These are phyloP conservation scores for Aulographum hederae DNA, from an alignment of 2,329 filamentous ascomycete genomes.

Conservation along the genomic window DNA sequence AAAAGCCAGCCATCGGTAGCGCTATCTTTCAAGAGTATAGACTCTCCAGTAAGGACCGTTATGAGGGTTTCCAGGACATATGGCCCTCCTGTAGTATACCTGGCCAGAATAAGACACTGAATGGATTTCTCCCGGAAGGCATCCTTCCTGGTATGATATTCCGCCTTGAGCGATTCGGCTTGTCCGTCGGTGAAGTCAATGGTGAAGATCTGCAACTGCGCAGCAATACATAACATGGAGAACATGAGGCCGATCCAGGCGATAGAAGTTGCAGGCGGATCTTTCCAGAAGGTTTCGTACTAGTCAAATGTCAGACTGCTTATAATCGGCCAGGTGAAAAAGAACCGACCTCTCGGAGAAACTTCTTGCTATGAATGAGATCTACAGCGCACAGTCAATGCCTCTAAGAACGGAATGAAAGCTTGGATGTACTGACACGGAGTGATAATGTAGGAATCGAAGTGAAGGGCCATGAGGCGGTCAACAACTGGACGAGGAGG, in stretches of 20 bases:
- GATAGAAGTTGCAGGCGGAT: slow-evolving; percentile 9
- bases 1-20: slow-evolving; percentile 11
- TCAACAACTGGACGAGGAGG: slow-evolving; percentile 12
- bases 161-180: slow-evolving; percentile 9
- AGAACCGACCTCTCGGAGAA: slow-evolving; percentile 12
- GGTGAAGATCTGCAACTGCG: slow-evolving; percentile 11
- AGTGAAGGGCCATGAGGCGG: slow-evolving; percentile 11
- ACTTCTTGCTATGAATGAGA: slow-evolving; percentile 12
- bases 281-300: slow-evolving; percentile 13
- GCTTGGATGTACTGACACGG: slow-evolving; percentile 9
- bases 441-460: slow-evolving; percentile 11
- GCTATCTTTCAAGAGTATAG: slow-evolving; percentile 9
- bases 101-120: slow-evolving; percentile 13
- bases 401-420: slow-evolving; percentile 7
- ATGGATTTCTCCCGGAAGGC: slow-evolving; percentile 12
- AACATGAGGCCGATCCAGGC: slow-evolving; percentile 11
- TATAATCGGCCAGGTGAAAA: slow-evolving; percentile 7
- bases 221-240: slow-evolving; percentile 9
- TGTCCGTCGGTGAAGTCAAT: slow-evolving; percentile 9
- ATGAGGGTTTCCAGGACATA: slow-evolving; percentile 13
- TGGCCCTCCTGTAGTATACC: slow-evolving; percentile 12
- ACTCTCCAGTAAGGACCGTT: slow-evolving; percentile 8
- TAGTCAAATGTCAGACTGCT: slow-evolving; percentile 10
- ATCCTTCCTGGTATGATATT: slow-evolving; percentile 11
- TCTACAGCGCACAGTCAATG: slow-evolving; percentile 10